phyloP scores from a whole-genome alignment of 1,284 basidiomycete genomes.

The Boletus sp. region DNA sequence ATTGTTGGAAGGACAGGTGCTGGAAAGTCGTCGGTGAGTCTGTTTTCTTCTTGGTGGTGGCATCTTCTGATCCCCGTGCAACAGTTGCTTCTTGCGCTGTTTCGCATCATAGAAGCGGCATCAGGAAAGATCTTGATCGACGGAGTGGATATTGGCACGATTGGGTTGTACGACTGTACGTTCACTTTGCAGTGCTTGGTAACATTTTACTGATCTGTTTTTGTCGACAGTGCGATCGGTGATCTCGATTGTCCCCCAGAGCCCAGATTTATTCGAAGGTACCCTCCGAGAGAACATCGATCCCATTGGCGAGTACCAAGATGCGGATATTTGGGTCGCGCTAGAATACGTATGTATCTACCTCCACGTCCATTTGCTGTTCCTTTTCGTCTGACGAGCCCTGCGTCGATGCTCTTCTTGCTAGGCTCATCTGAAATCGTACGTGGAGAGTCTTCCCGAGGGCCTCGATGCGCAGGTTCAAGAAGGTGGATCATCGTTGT shows the following conservation, averaged over 20 bases:
- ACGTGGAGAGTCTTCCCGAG: conserved; percentile 67
- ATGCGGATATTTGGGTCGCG: conserved; percentile 81
- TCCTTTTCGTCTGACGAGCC: neutral
- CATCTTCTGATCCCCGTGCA: neutral
- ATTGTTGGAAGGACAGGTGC: conserved; percentile 88
- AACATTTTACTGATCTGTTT: neutral
- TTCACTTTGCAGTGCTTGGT: conserved; percentile 8
- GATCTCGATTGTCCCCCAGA: conserved; percentile 90
- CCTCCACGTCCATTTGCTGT: conserved; percentile 2
- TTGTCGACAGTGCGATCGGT: conserved; percentile 57
- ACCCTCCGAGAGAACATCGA: conserved; percentile 84
- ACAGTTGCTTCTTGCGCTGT: conserved; percentile 61
- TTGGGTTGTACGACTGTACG: conserved; percentile 78
- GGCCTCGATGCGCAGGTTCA: conserved; percentile 73
- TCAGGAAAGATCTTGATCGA: conserved; percentile 81
- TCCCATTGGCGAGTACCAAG: conserved; percentile 65
- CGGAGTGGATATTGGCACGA: conserved; percentile 75
- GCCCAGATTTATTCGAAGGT: conserved; percentile 79
- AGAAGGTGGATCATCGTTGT: conserved; percentile 82
- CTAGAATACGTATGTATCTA: conserved; percentile 58
- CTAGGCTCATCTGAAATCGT: conserved; percentile 63
- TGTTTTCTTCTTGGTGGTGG: neutral
- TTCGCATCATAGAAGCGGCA: conserved; percentile 81
- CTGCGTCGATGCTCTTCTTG: neutral
- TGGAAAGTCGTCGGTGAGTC: conserved; percentile 81